Evolutionary conservation across 306 rosid species (phyloP).

Genomic region (Trichosanthes cucumerina): DNA sequence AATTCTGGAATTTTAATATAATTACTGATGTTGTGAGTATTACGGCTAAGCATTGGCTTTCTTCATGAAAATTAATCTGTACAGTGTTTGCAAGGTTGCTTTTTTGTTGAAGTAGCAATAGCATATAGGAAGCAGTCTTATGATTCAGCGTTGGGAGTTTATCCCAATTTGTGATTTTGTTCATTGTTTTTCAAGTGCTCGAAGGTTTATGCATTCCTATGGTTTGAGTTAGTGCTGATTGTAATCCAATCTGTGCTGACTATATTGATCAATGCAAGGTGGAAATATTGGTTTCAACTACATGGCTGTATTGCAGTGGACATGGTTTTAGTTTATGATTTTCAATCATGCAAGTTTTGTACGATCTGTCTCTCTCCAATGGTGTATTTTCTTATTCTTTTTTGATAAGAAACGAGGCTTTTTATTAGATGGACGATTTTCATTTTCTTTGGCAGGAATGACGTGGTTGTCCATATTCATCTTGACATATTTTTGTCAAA

Average conservation of each 20-base stretch:
- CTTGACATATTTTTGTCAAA: background rate
- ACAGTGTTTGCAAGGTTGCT: background rate
- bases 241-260: background rate
- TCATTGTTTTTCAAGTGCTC: background rate
- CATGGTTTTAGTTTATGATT: background rate
- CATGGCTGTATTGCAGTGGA: background rate
- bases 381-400: background rate
- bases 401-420: background rate
- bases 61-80: background rate
- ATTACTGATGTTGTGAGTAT: conserved; percentile 1
- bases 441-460: background rate
- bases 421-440: background rate
- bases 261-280: background rate
- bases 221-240: background rate
- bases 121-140: background rate
- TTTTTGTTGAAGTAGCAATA: background rate
- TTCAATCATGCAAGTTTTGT: background rate
- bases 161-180: background rate
- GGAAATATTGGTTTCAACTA: background rate
- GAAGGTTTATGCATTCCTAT: background rate
- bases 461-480: background rate
- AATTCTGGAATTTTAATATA: background rate
- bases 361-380: background rate
- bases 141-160: background rate
- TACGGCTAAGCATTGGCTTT: background rate